Conservation (phyloP, 2,329 filamentous ascomycete species). For the Phyllosticta ampelicida region DNA sequence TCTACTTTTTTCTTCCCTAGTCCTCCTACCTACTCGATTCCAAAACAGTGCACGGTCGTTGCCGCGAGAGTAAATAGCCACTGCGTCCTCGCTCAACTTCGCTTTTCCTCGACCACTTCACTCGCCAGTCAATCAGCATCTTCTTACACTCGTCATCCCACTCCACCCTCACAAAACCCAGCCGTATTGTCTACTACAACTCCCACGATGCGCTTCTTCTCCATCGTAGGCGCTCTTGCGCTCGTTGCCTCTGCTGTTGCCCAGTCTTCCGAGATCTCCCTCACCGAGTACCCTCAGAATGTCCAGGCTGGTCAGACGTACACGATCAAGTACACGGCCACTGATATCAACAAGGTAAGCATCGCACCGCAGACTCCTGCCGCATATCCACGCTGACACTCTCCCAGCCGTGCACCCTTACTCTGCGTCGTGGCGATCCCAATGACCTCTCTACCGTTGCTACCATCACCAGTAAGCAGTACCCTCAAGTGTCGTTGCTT, state of each 20-base stretch:
- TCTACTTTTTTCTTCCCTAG: not conserved
- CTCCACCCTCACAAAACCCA: not conserved
- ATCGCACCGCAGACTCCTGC: not conserved
- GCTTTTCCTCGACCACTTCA: not conserved
- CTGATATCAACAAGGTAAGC: conserved; percentile 22
- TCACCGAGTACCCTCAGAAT: conserved; percentile 41
- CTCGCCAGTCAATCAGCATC: not conserved
- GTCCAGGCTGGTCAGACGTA: conserved; percentile 40
- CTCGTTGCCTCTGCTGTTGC: conserved; percentile 34
- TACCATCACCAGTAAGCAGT: conserved; percentile 39
- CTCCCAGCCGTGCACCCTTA: conserved; percentile 42
- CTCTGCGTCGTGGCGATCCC: conserved; percentile 43
- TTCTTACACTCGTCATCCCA: conserved; percentile 9
- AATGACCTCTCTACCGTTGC: conserved; percentile 40
- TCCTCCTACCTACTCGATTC: not conserved
- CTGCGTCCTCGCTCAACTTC: not conserved
- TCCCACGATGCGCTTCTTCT: conserved; percentile 41
- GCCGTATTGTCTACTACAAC: not conserved
- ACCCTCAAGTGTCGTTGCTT: not conserved
- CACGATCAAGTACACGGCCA: conserved; percentile 39
- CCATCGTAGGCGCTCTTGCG: conserved; percentile 34
- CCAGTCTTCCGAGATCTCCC: conserved; percentile 22
- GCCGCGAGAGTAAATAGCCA: conserved; percentile 2
- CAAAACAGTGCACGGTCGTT: not conserved
- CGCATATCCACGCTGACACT: not conserved